Percentiles rank a stretch among this genome's conserved stretches.
Conservation (phyloP, 805 yeast species). For the Metschnikowia noctiluminum region DNA sequence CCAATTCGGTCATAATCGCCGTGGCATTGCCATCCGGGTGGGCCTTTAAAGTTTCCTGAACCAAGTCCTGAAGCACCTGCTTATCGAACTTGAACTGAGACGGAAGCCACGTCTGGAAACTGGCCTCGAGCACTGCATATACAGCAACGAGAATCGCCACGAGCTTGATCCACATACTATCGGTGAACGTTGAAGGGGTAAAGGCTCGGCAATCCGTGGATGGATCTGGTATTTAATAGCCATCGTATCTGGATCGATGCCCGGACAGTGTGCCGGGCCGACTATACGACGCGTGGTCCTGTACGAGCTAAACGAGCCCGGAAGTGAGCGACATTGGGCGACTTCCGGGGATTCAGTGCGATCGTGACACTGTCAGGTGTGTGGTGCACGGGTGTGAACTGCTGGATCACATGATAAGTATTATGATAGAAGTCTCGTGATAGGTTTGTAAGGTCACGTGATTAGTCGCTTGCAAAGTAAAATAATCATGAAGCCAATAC, state of each 20-base stretch:
- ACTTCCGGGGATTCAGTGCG: neutral
- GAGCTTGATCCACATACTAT: slow-evolving; percentile 14
- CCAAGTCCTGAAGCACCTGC: slow-evolving; percentile 53
- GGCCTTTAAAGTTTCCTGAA: slow-evolving; percentile 49
- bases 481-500: no score
- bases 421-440: no score
- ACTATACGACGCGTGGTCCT: neutral
- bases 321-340: neutral
- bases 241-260: neutral
- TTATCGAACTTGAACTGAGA: slow-evolving; percentile 67
- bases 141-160: slow-evolving; percentile 23
- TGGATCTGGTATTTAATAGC: neutral
- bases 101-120: slow-evolving; percentile 68
- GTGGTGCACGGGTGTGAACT: no score
- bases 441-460: no score
- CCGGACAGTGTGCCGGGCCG: neutral
- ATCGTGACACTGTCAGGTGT: no score
- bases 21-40: slow-evolving; percentile 61
- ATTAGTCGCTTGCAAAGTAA: no score
- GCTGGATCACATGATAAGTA: no score
- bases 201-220: neutral
- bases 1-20: slow-evolving; percentile 59
- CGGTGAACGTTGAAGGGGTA: neutral
- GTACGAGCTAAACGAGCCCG: neutral
- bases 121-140: slow-evolving; percentile 34